phyloP scores from a whole-genome alignment of 805 yeast genomes.

The Nakazawaea siamensis region DNA sequence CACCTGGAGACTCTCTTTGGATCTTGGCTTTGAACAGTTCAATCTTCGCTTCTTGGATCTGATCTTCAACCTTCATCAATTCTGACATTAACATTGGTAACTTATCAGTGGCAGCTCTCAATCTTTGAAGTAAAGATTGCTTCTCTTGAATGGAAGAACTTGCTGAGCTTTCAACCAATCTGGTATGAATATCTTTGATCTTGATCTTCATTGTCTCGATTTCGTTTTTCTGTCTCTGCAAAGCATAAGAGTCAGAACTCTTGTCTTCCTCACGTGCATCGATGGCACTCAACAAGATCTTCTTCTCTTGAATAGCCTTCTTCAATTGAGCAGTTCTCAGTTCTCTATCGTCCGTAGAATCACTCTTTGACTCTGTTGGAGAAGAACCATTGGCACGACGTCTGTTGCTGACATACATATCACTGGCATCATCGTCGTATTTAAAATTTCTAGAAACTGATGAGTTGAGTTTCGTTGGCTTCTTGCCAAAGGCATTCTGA shows the following conservation, averaged over 20 bases:
- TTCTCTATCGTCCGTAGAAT: conserved; percentile 17
- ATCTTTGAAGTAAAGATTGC: conserved; percentile 43
- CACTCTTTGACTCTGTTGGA: conserved; percentile 10
- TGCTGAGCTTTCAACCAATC: conserved; percentile 19
- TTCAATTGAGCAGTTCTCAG: conserved; percentile 42
- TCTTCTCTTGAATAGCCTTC: conserved; percentile 63
- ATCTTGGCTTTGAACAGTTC: conserved; percentile 51
- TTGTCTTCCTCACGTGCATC: conserved; percentile 56
- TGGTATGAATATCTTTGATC: conserved; percentile 40
- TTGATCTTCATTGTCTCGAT: conserved; percentile 59
- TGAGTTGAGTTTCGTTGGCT: conserved; percentile 17
- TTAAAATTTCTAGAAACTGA: conserved; percentile 43
- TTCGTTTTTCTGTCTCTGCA: conserved; percentile 36
- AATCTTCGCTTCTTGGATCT: conserved; percentile 58
- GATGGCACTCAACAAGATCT: conserved; percentile 59
- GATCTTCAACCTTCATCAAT: conserved; percentile 56
- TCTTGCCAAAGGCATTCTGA: conserved; percentile 21
- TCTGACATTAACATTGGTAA: conserved; percentile 65
- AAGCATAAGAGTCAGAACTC: conserved; percentile 16
- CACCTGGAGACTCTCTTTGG: conserved; percentile 59
- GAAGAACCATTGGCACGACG: conserved; percentile 20
- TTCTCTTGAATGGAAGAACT: conserved; percentile 35
- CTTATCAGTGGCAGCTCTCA: conserved; percentile 57
- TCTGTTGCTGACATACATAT: conserved; percentile 58
- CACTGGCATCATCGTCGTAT: conserved; percentile 63